Conservation (phyloP, 139 green algal genomes). For the Marvania coccoides region DNA sequence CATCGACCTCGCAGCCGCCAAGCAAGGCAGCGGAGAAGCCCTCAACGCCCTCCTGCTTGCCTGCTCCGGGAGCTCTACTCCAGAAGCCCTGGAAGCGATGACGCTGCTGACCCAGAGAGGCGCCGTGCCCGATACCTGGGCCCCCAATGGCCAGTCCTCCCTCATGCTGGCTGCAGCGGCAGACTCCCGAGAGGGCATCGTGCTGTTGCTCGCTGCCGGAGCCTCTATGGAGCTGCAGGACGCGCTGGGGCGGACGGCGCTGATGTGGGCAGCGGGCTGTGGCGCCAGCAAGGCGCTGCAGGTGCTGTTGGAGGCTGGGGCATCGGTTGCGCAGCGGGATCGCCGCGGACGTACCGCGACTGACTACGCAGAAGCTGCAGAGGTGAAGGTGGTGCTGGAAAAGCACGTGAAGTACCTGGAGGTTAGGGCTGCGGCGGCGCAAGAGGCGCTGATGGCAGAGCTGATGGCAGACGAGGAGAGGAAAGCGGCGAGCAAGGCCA, state of each 20-base stretch:
- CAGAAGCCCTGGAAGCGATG: constrained; percentile 34
- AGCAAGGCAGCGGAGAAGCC: constrained; percentile 36
- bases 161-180: constrained; percentile 70
- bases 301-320: constrained; percentile 29
- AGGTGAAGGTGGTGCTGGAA: constrained; percentile 27
- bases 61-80: constrained; percentile 34
- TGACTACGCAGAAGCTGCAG: constrained; percentile 49
- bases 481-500: neutral
- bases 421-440: constrained; percentile 1
- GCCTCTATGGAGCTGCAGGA: constrained; percentile 71
- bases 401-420: constrained; percentile 26
- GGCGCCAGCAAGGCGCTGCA: constrained; percentile 22
- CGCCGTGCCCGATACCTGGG: constrained; percentile 71
- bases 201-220: constrained; percentile 49
- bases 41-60: constrained; percentile 74
- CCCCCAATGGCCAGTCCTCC: constrained; percentile 8
- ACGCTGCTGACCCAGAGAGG: constrained; percentile 41
- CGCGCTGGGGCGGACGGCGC: constrained; percentile 57
- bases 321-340: constrained; percentile 21
- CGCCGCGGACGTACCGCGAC: constrained; percentile 35
- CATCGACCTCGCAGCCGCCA: constrained; percentile 45
- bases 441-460: constrained; percentile 47
- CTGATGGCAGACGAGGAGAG: constrained; percentile 10
- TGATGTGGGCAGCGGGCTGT: constrained; percentile 76
- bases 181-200: constrained; percentile 36